Conservation (phyloP, 768 basidiomycete species). For the Mycena galopus region DNA sequence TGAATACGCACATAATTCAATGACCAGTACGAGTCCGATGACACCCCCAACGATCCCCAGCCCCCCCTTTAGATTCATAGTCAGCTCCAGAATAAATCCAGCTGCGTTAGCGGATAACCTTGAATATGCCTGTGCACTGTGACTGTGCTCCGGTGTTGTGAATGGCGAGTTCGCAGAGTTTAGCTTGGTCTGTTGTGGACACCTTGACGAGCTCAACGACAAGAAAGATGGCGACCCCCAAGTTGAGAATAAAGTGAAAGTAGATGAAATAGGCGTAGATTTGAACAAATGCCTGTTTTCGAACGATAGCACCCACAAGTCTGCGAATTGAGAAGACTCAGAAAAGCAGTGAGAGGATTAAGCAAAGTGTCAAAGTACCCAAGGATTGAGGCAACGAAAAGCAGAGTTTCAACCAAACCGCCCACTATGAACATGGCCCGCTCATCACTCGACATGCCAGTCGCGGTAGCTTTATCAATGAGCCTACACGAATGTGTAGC, state of each 20-base stretch:
- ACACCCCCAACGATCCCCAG: conserved; percentile 62
- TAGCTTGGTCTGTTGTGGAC: conserved; percentile 54
- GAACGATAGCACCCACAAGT: conserved; percentile 72
- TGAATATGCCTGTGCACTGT: conserved; percentile 60
- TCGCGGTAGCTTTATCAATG: conserved; percentile 45
- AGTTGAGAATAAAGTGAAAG: conserved; percentile 68
- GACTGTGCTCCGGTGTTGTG: conserved; percentile 53
- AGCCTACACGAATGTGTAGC: not conserved
- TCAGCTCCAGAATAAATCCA: not conserved
- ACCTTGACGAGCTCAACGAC: conserved; percentile 63
- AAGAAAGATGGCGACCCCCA: conserved; percentile 65
- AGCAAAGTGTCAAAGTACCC: conserved; percentile 57
- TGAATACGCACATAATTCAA: conserved; percentile 68
- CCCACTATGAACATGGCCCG: conserved; percentile 61
- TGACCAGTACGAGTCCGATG: conserved; percentile 57
- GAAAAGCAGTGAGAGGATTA: not conserved
- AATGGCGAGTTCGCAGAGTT: conserved; percentile 62
- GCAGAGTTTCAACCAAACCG: conserved; percentile 65
- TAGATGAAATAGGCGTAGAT: conserved; percentile 70
- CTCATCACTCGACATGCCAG: conserved; percentile 49
- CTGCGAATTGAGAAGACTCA: conserved; percentile 47
- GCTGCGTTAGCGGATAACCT: conserved; percentile 11
- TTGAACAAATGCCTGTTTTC: conserved; percentile 71
- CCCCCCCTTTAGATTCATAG: conserved; percentile 47
- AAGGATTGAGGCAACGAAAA: conserved; percentile 66